phyloP scores from a whole-genome alignment of 768 basidiomycete species.

The Austroboletus eburneus region DNA sequence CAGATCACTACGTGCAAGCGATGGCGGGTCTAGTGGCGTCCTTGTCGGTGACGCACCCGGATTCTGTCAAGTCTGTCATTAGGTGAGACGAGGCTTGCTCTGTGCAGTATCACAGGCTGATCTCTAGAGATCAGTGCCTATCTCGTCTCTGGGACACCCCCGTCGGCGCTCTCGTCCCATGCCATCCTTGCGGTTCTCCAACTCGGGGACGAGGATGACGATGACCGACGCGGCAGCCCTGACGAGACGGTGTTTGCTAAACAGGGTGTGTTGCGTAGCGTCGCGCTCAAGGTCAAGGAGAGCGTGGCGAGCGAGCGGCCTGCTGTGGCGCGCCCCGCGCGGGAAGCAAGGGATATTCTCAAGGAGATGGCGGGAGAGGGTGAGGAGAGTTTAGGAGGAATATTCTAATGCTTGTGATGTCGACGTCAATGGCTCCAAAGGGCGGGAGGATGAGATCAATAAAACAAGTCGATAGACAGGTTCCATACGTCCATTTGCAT shows the following conservation, averaged over 20 bases:
- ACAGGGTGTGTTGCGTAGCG: slow-evolving; percentile 52
- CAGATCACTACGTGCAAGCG: slow-evolving; percentile 69
- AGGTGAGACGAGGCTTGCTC: slow-evolving; percentile 43
- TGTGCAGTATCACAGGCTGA: no score
- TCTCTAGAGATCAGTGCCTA: slow-evolving; percentile 57
- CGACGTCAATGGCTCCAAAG: no score
- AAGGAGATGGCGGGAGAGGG: slow-evolving; percentile 29
- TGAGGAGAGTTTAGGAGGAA: slow-evolving; percentile 24
- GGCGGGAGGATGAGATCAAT: no score
- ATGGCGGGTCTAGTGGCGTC: slow-evolving; percentile 60
- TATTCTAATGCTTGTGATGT: slow-evolving; percentile 18
- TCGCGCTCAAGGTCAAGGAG: slow-evolving; percentile 72
- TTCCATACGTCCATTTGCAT: no score
- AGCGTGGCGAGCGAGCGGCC: slow-evolving; percentile 67
- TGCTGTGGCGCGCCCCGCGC: slow-evolving; percentile 69
- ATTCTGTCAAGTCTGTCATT: slow-evolving; percentile 61
- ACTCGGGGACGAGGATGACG: slow-evolving; percentile 36
- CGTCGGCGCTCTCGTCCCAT: slow-evolving; percentile 57
- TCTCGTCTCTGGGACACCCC: slow-evolving; percentile 64
- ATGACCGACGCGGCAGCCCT: slow-evolving; percentile 5
- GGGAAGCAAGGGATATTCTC: slow-evolving; percentile 77
- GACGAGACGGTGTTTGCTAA: slow-evolving; percentile 57
- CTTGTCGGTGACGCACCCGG: slow-evolving; percentile 52
- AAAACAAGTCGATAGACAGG: no score
- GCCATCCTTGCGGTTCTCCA: slow-evolving; percentile 55